phyloP scores from a whole-genome alignment of 768 basidiomycete genomes.

The Pulveroboletus ravenelii region DNA sequence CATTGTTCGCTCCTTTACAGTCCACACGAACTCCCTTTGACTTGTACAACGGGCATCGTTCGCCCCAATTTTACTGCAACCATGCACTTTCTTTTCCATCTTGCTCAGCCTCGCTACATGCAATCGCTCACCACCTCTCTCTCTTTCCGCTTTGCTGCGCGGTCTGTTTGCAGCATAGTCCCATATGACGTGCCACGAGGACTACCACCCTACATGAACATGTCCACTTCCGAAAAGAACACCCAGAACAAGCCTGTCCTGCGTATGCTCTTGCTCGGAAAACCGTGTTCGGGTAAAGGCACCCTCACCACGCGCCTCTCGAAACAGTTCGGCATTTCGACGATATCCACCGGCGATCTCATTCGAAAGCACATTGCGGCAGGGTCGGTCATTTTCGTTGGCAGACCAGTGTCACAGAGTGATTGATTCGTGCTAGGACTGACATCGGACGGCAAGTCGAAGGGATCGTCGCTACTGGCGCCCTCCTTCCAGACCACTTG shows the following conservation, averaged over 20 bases:
- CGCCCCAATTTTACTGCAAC: not conserved
- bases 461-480: slow-evolving; percentile 71
- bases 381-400: slow-evolving; percentile 32
- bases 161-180: slow-evolving; percentile 19
- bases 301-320: slow-evolving; percentile 70
- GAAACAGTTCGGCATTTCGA: slow-evolving; percentile 67
- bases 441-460: slow-evolving; percentile 72
- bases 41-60: not conserved
- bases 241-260: slow-evolving; percentile 26
- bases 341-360: slow-evolving; percentile 80
- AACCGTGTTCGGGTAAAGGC: slow-evolving; percentile 75
- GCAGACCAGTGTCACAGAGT: not conserved
- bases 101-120: slow-evolving; percentile 1
- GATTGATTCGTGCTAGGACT: slow-evolving; percentile 39
- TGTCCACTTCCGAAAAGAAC: slow-evolving; percentile 19
- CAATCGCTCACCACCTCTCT: not conserved
- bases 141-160: slow-evolving; percentile 2
- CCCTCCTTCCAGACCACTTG: slow-evolving; percentile 68
- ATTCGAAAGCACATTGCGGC: slow-evolving; percentile 77
- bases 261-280: slow-evolving; percentile 52
- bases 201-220: slow-evolving; percentile 47
- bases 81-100: not conserved
- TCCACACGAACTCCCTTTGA: not conserved
- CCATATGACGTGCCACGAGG: slow-evolving; percentile 31
- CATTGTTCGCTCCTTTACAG: not conserved